phyloP scores from a whole-genome alignment of 2,329 filamentous ascomycete genomes.

The Cryphonectria japonica region DNA sequence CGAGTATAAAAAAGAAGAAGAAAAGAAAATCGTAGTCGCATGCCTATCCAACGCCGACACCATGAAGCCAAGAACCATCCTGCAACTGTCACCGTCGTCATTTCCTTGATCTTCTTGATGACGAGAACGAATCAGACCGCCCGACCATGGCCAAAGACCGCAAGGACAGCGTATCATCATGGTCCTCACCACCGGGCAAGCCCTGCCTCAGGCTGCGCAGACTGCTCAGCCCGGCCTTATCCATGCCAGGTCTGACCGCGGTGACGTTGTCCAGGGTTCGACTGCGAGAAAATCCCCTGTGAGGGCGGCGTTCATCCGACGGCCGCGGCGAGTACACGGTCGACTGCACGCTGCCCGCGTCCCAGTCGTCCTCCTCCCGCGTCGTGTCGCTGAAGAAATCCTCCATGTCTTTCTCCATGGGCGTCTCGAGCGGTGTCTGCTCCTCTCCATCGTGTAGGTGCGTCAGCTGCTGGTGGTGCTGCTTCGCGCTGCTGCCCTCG shows the following conservation, averaged over 20 bases:
- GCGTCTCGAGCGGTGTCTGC: conserved; percentile 7
- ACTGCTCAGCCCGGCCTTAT: conserved; percentile 26
- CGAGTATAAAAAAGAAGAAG: neutral
- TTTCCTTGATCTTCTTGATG: conserved; percentile 21
- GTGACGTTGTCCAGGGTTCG: conserved; percentile 17
- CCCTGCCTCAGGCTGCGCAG: conserved; percentile 26
- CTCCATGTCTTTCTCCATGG: conserved; percentile 18
- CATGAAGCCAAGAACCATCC: neutral
- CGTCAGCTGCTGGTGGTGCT: neutral
- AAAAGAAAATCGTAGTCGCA: neutral
- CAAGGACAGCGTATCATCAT: conserved; percentile 24
- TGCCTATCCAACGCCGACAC: neutral
- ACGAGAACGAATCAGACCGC: conserved; percentile 20
- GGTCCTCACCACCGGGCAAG: conserved; percentile 20
- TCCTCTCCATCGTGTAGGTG: neutral
- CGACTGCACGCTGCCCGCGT: conserved; percentile 9
- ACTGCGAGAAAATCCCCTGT: conserved; percentile 14
- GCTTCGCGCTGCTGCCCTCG: neutral
- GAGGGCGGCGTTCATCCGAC: conserved; percentile 16
- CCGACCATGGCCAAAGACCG: conserved; percentile 29
- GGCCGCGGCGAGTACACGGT: conserved; percentile 2
- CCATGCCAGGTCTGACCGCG: conserved; percentile 25
- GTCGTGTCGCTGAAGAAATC: conserved; percentile 21
- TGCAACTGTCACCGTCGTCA: conserved; percentile 1
- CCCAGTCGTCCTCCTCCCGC: conserved; percentile 22